Percentiles rank a stretch among this genome's conserved stretches.
phyloP scores from a whole-genome alignment of 257 asterid species.

The Catharanthus roseus region DNA sequence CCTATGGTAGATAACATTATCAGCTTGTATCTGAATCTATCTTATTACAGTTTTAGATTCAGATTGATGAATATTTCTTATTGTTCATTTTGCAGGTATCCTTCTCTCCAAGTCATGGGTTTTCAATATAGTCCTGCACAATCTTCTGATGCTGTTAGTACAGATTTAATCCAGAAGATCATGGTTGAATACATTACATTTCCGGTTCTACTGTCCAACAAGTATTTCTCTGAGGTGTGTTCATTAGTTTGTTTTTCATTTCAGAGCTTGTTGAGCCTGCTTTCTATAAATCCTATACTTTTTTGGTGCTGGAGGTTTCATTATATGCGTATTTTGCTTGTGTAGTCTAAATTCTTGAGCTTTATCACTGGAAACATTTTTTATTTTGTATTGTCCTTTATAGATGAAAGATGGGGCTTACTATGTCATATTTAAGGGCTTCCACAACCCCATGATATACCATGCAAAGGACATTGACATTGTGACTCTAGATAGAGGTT shows the following conservation, averaged over 20 bases:
- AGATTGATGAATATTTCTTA: conserved; percentile 11
- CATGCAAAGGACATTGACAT: conserved; percentile 42
- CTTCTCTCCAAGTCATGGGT: conserved; percentile 64
- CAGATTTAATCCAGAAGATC: conserved; percentile 41
- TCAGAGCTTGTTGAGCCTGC: neutral
- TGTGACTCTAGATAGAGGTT: conserved; percentile 62
- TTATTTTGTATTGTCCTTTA: conserved; percentile 1
- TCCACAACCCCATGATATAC: conserved; percentile 47
- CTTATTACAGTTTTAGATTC: conserved; percentile 5
- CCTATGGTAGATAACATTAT: conserved; percentile 9
- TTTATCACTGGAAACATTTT: neutral
- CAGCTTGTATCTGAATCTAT: conserved; percentile 17
- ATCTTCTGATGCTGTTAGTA: conserved; percentile 31
- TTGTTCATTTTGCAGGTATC: conserved; percentile 54
- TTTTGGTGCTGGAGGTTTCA: neutral
- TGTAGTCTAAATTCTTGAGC: neutral
- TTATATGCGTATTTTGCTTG: neutral
- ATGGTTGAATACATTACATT: conserved; percentile 56
- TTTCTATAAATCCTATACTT: neutral
- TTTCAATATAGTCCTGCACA: conserved; percentile 45
- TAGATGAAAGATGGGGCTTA: conserved; percentile 47
- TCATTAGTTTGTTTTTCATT: conserved; percentile 5
- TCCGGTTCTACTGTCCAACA: conserved; percentile 61
- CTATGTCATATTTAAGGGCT: conserved; percentile 57
- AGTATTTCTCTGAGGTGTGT: conserved; percentile 54